Percentiles rank a stretch among this genome's conserved stretches.
Evolutionary conservation across 2,329 filamentous ascomycete genomes (phyloP).

Genomic region (Geosmithia morbida): DNA sequence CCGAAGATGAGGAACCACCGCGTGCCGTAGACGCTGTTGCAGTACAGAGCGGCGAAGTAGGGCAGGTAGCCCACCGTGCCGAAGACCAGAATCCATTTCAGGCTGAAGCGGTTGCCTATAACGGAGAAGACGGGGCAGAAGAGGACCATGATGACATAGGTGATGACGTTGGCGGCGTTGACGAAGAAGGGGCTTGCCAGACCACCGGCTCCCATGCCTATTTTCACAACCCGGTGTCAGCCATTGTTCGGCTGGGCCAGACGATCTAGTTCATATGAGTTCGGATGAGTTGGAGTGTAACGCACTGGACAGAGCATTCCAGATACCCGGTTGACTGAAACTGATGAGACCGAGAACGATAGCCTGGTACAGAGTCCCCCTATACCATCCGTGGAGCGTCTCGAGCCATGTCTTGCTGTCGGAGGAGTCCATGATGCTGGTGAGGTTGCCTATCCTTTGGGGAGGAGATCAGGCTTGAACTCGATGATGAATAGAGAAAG

Average conservation of each 20-base stretch:
- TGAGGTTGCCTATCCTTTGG: neutral
- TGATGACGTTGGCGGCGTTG: slow-evolving; percentile 34
- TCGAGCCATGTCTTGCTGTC: neutral
- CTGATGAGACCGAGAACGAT: slow-evolving; percentile 26
- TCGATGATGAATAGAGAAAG: neutral
- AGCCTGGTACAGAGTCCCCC: slow-evolving; percentile 30
- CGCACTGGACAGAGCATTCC: slow-evolving; percentile 27
- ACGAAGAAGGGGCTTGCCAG: slow-evolving; percentile 9
- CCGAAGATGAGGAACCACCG: slow-evolving; percentile 35
- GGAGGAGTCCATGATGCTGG: neutral
- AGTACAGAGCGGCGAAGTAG: slow-evolving; percentile 31
- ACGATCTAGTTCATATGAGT: too few species aligned
- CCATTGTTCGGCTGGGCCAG: too few species aligned
- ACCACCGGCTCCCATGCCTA: neutral
- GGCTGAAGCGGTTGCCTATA: slow-evolving; percentile 31
- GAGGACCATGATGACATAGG: slow-evolving; percentile 29
- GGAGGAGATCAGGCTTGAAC: too few species aligned
- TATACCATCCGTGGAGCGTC: slow-evolving; percentile 18
- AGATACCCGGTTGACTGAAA: slow-evolving; percentile 31
- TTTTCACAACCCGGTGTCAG: too few species aligned
- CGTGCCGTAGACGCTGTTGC: slow-evolving; percentile 33
- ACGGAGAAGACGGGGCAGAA: slow-evolving; percentile 32
- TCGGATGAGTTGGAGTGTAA: too few species aligned
- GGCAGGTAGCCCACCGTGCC: slow-evolving; percentile 31
- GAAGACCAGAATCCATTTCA: slow-evolving; percentile 26